Evolutionary conservation across 139 green algal species (phyloP).

Genomic region (Chlamydomonas sphaeroides): DNA sequence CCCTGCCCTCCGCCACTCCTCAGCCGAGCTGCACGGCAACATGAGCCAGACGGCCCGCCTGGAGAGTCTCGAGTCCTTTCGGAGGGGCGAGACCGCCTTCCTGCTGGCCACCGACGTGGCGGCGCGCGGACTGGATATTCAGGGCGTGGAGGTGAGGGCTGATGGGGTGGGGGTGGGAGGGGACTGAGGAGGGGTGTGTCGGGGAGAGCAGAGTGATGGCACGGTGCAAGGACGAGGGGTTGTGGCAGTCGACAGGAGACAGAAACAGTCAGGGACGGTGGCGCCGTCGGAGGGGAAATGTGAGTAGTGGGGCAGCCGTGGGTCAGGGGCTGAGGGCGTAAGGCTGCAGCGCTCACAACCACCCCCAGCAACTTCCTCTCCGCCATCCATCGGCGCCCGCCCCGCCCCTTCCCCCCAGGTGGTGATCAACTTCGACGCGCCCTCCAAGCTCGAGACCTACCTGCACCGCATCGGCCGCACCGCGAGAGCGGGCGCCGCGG

Average conservation of each 20-base stretch:
- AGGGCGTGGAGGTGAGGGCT: slow-evolving; percentile 83
- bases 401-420: slow-evolving; percentile 29
- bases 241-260: no score
- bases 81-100: slow-evolving; percentile 74
- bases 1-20: background rate
- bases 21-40: slow-evolving; percentile 95
- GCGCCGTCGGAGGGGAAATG: no score
- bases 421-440: slow-evolving; percentile 86
- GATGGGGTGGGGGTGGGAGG: slow-evolving; percentile 64
- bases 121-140: slow-evolving; percentile 95
- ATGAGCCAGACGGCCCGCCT: slow-evolving; percentile 93
- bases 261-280: no score
- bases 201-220: background rate
- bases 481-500: slow-evolving; percentile 85
- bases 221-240: background rate
- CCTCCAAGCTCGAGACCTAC: slow-evolving; percentile 76
- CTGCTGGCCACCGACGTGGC: slow-evolving; percentile 93
- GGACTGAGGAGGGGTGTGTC: background rate
- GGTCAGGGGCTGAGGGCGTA: no score
- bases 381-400: background rate
- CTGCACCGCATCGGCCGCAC: slow-evolving; percentile 89
- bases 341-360: no score
- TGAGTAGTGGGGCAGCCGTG: no score
- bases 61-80: slow-evolving; percentile 87
- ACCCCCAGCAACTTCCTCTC: background rate